Base-by-base conservation (phyloP, 352 stramenopile genomes). In the Globisporangium iwayamae region DNA sequence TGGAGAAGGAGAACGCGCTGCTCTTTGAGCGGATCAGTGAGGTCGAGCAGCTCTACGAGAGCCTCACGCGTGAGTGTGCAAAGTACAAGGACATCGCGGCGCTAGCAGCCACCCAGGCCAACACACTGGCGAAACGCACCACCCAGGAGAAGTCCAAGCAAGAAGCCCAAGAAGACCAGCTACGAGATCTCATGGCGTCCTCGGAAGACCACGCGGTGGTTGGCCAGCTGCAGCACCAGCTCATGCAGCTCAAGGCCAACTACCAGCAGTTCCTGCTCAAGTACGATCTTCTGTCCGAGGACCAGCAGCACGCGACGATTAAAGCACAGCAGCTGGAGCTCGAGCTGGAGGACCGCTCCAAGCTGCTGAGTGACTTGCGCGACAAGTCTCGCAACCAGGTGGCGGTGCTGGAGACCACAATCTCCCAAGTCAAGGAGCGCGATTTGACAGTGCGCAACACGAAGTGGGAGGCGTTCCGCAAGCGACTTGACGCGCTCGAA, bases 131-230 rank as follows among this genome's bases (percentile, higher is more conserved):
- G 10, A 75, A 69, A 14, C 69, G 75, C 43, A 62, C 65, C 14
- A 68, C 62, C 2, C 77, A 82, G 53, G 71, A 79, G 20, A 78
- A 78, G n/a, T 54, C 68, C 11, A 77, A 86, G 32, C 62, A 78
- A 9, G 71, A 89, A 2, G 72, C 90, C 34, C 67, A 91, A 28
- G 75, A 91, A 36, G 74, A 92, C 4, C 78, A 86, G 11, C 60
- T 91, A 7, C 71, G 72, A 5, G 80, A 97, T 38, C 67, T 96
- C 14, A 90, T 93, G 61, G 78, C 73, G 0, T 76, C 85, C 0
- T 93, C 76, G 2, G 93, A 98, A 65, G 94, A 98, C 67, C 89
- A 97, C 47, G 79, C 89, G 4, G 78, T 98, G 36, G 94, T 98
- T 41, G 93, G 88, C 1, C 73, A 84, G 57, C 72, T 98, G 13